Evolutionary conservation across 495 filamentous ascomycete species (phyloP).

Genomic region (Jackrogersella minutella): DNA sequence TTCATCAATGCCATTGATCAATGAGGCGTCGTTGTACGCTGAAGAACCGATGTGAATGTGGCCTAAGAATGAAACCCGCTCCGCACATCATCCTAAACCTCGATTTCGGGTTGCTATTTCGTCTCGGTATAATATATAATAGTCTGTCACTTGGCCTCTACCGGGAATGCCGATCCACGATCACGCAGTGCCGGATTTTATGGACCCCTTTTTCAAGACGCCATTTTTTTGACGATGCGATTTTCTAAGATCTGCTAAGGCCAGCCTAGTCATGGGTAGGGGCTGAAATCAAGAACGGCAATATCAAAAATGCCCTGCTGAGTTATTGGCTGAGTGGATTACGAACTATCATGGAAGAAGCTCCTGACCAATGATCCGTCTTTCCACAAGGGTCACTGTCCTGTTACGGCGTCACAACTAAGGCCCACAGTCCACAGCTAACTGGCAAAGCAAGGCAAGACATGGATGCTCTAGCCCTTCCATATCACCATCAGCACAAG

Average conservation of each 20-base stretch:
- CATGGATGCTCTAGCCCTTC: conserved; percentile 6
- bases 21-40: conserved; percentile 12
- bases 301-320: conserved; percentile 1
- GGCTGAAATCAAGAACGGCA: conserved; percentile 3
- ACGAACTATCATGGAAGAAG: not conserved
- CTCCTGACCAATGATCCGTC: conserved; percentile 19
- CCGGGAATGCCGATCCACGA: conserved; percentile 23
- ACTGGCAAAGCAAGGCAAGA: conserved; percentile 3
- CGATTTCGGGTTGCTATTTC: conserved; percentile 3
- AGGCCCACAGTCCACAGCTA: not conserved
- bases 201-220: conserved; percentile 1
- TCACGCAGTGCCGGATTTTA: conserved; percentile 12
- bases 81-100: not conserved
- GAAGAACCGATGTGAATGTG: conserved; percentile 25
- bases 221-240: conserved; percentile 6
- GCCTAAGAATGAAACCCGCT: conserved; percentile 28
- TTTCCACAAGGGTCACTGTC: not conserved
- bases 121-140: not conserved
- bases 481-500: conserved; percentile 9
- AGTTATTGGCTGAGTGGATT: not conserved
- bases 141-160: not conserved
- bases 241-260: conserved; percentile 5
- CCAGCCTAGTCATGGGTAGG: conserved; percentile 13
- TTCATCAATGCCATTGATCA: conserved; percentile 21
- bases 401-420: conserved; percentile 23